Percentiles rank a stretch among this genome's conserved stretches.
Conservation (phyloP, 306 rosid genomes). For the Psophocarpus tetragonolobus region DNA sequence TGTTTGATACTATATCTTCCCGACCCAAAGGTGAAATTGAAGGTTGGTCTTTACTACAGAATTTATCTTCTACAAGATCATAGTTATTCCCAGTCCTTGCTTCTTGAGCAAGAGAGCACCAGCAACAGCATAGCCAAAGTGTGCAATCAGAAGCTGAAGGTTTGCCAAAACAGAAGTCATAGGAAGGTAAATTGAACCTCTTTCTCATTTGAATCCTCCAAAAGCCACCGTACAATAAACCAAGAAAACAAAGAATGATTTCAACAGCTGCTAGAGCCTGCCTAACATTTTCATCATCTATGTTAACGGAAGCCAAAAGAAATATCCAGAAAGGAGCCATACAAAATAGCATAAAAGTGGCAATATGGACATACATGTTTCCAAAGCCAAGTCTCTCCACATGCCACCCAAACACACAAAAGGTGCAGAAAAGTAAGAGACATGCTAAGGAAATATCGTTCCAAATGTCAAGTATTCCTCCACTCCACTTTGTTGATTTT, state of each 20-base stretch:
- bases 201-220: conserved; percentile 98
- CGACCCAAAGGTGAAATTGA: conserved; percentile 54
- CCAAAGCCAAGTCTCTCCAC: conserved; percentile 98
- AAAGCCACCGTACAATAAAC: conserved; percentile 94
- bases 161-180: conserved; percentile 73
- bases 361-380: conserved; percentile 89
- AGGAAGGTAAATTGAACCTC: conserved; percentile 78
- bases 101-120: conserved; percentile 99
- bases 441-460: conserved; percentile 70
- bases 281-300: conserved; percentile 66
- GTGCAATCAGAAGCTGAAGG: conserved; percentile 71
- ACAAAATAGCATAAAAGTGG: conserved; percentile 80
- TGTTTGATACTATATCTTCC: conserved; percentile 45
- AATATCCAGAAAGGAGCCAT: conserved; percentile 95
- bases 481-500: conserved; percentile 70
- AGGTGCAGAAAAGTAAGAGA: conserved; percentile 81
- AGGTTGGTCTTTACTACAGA: conserved; percentile 41
- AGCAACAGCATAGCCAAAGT: conserved; percentile 90
- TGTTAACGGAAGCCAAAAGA: conserved; percentile 79
- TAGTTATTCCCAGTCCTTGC: conserved; percentile 71
- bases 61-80: conserved; percentile 59
- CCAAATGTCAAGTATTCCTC: conserved; percentile 90
- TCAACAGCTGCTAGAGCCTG: conserved; percentile 60
- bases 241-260: conserved; percentile 72
- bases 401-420: conserved; percentile 92